Evolutionary conservation across 2,329 filamentous ascomycete genomes (phyloP), one percentile per base, ranked within the genome.

Genomic region (Gremmenia infestans): DNA sequence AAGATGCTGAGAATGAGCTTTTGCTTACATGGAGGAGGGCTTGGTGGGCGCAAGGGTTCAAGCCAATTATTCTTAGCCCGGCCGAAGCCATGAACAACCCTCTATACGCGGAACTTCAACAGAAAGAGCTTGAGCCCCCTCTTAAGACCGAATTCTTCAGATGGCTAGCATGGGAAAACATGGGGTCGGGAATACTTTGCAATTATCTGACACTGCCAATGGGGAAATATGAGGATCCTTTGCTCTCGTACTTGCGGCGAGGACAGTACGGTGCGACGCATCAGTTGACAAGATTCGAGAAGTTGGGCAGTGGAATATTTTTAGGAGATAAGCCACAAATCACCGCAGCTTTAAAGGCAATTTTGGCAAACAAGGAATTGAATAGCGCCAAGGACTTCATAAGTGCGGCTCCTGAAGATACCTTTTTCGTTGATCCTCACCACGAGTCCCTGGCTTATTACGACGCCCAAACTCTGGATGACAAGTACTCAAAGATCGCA

Each of bases 1-100:
- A 82, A 64, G 81, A 88, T 57, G 88, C 89, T 4, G 89, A 97
- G 70, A 87, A 87, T 67, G 81, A 86, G 56, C 74, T 97, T 57
- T 78, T 97, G 49, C 76, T 96, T 55, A 87, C 89, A 52, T 97
- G 94, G 94, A 82, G 92, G 58, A 82, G 91, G 47, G 92, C 93
- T 2, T 97, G 93, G 91, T 97, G 91, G 89, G 91, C 92, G 0
- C 85, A 95, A 66, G 94, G 93, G 11, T 97, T 97, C 74, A 85
- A 80, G 60, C 93, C 94, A 0, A 79, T 94, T 7, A 88, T 97
- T 42, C 73, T 97, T 54, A 86, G 88, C 50, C 81, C 84, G 15
- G 83, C 81, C 1, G 93, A 97, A 69, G 91, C 92, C 17, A 88
- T 86, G 78, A 85, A 85, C 67, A 94, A 96, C 68, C 89, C 89